These are phyloP conservation scores for Piper betle DNA, from an alignment of 164 flowering plant species.

Conservation along the genomic window DNA sequence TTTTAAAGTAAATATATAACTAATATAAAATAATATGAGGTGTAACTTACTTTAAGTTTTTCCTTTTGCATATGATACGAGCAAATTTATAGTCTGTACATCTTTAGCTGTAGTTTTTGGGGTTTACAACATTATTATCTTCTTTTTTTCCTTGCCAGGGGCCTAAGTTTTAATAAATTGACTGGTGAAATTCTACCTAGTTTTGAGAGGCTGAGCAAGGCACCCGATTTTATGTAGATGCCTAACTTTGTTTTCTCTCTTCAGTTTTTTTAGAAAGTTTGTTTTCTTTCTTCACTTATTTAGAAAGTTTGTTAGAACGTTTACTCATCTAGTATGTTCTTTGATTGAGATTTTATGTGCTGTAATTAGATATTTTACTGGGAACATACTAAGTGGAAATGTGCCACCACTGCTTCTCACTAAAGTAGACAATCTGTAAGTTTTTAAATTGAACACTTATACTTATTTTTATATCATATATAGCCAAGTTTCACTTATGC, in stretches of 20 bases:
- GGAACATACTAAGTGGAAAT: constrained; percentile 43
- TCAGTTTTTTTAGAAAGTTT: background rate
- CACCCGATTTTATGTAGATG: constrained; percentile 3
- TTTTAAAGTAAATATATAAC: too few relatives aligned
- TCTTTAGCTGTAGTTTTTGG: background rate
- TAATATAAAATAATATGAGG: too few relatives aligned
- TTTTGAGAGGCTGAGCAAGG: background rate
- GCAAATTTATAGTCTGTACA: background rate
- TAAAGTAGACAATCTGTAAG: constrained; percentile 38
- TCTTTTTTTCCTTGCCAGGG: constrained; percentile 4
- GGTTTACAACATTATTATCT: background rate
- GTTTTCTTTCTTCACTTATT: too few relatives aligned
- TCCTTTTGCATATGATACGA: too few relatives aligned
- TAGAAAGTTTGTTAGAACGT: too few relatives aligned
- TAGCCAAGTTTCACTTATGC: background rate
- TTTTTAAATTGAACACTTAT: constrained; percentile 1
- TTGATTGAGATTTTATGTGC: background rate
- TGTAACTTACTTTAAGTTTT: too few relatives aligned
- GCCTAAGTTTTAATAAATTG: constrained; percentile 16
- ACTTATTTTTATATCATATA: too few relatives aligned
- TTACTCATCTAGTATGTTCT: background rate
- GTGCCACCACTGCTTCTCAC: constrained; percentile 32
- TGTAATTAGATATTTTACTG: constrained; percentile 26
- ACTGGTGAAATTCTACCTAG: constrained; percentile 9
- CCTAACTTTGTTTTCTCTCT: background rate